Evolutionary conservation across 2,329 filamentous ascomycete genomes (phyloP), one percentile per base, ranked within the genome.

Genomic region (Emmonsiellopsis sp.): DNA sequence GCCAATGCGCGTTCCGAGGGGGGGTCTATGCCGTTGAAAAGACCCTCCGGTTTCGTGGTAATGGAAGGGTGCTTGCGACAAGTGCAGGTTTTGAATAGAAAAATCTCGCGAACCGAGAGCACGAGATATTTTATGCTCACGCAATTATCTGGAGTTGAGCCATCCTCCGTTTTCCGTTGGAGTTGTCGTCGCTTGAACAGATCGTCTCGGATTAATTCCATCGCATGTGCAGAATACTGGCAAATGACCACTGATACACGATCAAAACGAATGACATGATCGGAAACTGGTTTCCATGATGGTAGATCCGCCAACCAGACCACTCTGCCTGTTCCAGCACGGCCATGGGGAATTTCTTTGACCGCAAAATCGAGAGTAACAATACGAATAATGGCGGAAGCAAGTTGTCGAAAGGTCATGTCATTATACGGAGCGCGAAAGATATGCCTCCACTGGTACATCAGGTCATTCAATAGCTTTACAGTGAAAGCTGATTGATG

Each of bases 91-190:
- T 32, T 20, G 13, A 52, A 62, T n/a, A 59, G 51, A 31, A 57
- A 54, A 30, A 61, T 13, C 35, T 61, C 50, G 16, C 49, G 51
- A 50, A 61, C 53, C 13, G 58, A 61, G 42, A 61, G 55, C 49
- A 62, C 56, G n/a, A 62, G 53, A 53, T 62, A 62, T 50, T 47
- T 61, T 44, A 43, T 45, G 46, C 42, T 15, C 43, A 47, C 13
- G 30, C 42, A 48, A 9, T 40, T 20, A 13, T 11, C 44, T 11
- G 11, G 4, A 15, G 37, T 11, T 40, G 42, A 16, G 42, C 20
- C 9, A 26, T n/a, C 13, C 20, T 44, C 42, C 9, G 13, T 44
- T 13, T 13, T n/a, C 9, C 9, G 5, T 31, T 38, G 49, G 20
- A 3, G 15, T 31, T 5, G 16, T 9, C 5, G 16, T 9, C 51